Conservation (phyloP, 495 filamentous ascomycete species). For the Neurospora sp. region DNA sequence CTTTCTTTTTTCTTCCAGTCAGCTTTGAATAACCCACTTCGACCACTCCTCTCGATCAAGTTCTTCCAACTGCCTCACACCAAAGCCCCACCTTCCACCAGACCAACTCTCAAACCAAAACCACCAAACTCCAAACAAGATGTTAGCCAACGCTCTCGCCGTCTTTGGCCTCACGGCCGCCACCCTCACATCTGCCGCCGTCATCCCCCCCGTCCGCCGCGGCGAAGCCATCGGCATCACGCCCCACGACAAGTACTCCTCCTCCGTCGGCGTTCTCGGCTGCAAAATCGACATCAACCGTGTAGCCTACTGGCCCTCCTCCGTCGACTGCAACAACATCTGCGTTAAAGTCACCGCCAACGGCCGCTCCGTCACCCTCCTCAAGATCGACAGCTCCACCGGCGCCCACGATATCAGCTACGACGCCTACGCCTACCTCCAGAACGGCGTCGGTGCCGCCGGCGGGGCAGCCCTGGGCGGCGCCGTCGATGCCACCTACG, state of each 20-base stretch:
- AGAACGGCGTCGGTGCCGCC: slow-evolving; percentile 26
- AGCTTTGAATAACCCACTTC: not conserved
- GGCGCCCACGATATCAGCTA: slow-evolving; percentile 35
- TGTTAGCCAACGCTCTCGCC: not conserved
- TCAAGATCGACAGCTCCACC: slow-evolving; percentile 33
- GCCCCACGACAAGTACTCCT: slow-evolving; percentile 35
- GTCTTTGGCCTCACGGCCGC: not conserved
- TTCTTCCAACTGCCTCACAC: not conserved
- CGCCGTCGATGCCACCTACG: slow-evolving; percentile 22
- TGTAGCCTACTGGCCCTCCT: slow-evolving; percentile 32
- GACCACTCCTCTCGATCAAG: not conserved
- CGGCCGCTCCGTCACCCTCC: slow-evolving; percentile 29
- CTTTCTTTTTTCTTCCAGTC: not conserved
- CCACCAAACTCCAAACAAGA: not conserved
- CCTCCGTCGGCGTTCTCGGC: slow-evolving; percentile 34
- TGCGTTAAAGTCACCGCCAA: slow-evolving; percentile 27
- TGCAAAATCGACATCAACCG: slow-evolving; percentile 37
- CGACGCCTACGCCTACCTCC: slow-evolving; percentile 35
- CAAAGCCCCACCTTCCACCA: not conserved
- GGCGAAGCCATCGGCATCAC: slow-evolving; percentile 16
- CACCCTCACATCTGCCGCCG: not conserved
- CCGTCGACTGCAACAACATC: slow-evolving; percentile 33
- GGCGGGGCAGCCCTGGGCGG: slow-evolving; percentile 22
- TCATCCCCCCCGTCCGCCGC: not conserved
- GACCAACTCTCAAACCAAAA: not conserved